Conservation (phyloP, 805 yeast species). For the Clavispora fructus region DNA sequence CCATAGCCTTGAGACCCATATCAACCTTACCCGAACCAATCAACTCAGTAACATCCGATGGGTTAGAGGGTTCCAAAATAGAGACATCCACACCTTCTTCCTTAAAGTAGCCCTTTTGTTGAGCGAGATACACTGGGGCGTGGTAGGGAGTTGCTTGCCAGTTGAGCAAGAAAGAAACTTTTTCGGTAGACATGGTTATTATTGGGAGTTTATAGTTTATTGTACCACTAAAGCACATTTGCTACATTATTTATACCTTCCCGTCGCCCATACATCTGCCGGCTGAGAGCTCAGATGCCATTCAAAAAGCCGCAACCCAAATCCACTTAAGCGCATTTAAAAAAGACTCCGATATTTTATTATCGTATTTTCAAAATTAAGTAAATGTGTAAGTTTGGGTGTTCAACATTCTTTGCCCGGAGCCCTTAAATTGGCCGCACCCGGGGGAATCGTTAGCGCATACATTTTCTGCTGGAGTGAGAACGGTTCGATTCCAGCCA, state of each 20-base stretch:
- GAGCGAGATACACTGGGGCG: conserved; percentile 48
- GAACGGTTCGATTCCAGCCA: too few relatives aligned
- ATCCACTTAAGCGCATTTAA: not conserved
- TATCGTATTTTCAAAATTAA: too few relatives aligned
- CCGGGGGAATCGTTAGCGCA: too few relatives aligned
- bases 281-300: not conserved
- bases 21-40: conserved; percentile 54
- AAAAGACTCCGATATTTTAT: too few relatives aligned
- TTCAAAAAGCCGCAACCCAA: not conserved
- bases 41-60: conserved; percentile 53
- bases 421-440: too few relatives aligned
- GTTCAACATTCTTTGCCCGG: too few relatives aligned
- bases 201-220: too few relatives aligned
- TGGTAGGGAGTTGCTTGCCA: conserved; percentile 57
- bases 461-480: too few relatives aligned
- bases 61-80: conserved; percentile 51
- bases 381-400: too few relatives aligned
- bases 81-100: conserved; percentile 49
- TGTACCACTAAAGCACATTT: not conserved
- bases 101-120: conserved; percentile 44
- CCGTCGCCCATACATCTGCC: not conserved
- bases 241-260: not conserved
- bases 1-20: conserved; percentile 58
- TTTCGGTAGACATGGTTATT: conserved; percentile 22
- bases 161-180: conserved; percentile 47